Evolutionary conservation across 2,329 filamentous ascomycete species (phyloP).

Genomic region (Harringtonia aguacate): DNA sequence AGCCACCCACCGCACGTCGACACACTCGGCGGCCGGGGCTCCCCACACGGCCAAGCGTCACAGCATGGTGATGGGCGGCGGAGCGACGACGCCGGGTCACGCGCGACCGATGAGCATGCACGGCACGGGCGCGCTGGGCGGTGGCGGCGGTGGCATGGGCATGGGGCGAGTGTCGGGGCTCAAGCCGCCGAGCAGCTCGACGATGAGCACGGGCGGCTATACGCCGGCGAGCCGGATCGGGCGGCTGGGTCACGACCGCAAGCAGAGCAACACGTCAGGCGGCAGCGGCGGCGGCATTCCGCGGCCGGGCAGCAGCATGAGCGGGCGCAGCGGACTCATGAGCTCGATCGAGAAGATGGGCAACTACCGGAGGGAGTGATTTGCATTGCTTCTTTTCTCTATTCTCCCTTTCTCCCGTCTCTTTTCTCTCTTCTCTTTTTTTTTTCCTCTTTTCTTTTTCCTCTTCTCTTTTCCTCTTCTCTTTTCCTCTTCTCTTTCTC

Average conservation of each 20-base stretch:
- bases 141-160: too few relatives aligned
- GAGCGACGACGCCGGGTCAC: conserved; percentile 14
- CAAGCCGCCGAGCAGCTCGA: conserved; percentile 43
- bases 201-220: conserved; percentile 13
- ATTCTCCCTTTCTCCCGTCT: background rate
- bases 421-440: background rate
- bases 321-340: conserved; percentile 56
- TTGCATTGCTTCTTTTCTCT: background rate
- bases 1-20: conserved; percentile 8
- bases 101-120: conserved; percentile 12
- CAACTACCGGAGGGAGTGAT: conserved; percentile 35
- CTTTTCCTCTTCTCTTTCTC: background rate
- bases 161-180: conserved; percentile 39
- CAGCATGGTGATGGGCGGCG: conserved; percentile 13
- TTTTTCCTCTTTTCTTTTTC: background rate
- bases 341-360: conserved; percentile 85
- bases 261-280: conserved; percentile 28
- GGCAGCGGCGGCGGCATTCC: conserved; percentile 34
- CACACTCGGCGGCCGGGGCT: conserved; percentile 11
- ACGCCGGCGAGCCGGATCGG: conserved; percentile 36
- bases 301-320: conserved; percentile 36
- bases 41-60: conserved; percentile 10
- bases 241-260: conserved; percentile 32
- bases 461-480: background rate
- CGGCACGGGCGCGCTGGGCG: too few relatives aligned